Conservation (phyloP, 345 rosid genomes). For the Cochlearia excelsa region DNA sequence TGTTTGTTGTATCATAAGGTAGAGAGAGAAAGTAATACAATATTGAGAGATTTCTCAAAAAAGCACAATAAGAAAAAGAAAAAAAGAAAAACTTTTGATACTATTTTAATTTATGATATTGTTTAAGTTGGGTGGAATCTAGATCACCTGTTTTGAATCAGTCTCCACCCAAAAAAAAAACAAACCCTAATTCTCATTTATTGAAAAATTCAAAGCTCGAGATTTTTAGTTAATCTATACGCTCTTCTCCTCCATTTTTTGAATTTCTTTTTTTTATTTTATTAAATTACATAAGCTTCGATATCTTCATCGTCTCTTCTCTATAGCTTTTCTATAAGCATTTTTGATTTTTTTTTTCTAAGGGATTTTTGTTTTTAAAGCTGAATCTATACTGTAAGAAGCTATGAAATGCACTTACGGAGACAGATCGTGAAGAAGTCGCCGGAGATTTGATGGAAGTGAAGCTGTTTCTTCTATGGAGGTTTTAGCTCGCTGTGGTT, state of each 20-base stretch:
- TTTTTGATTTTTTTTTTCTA: background rate
- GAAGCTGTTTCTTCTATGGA: constrained; percentile 63
- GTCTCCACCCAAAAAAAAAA: constrained; percentile 29
- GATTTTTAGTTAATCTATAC: constrained; percentile 16
- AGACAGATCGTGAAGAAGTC: constrained; percentile 36
- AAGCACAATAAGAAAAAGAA: background rate
- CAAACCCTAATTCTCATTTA: constrained; percentile 18
- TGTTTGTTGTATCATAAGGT: constrained; percentile 13
- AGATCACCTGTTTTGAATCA: constrained; percentile 41
- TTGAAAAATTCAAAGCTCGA: constrained; percentile 30
- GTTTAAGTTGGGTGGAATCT: constrained; percentile 29
- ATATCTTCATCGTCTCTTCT: constrained; percentile 1
- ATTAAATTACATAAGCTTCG: constrained; percentile 7
- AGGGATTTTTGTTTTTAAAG: background rate
- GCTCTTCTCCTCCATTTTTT: background rate
- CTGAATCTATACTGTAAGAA: background rate
- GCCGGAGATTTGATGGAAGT: constrained; percentile 55
- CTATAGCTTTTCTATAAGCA: background rate
- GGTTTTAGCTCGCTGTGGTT: constrained; percentile 39
- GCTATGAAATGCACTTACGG: constrained; percentile 41
- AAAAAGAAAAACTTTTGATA: constrained; percentile 7
- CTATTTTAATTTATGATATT: background rate
- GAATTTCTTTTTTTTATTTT: background rate
- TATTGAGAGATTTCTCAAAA: constrained; percentile 6
- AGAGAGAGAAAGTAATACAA: background rate